Percentiles rank a stretch among this genome's conserved stretches.
Conservation (phyloP, 139 green algal genomes). For the Chlorella vulgaris region DNA sequence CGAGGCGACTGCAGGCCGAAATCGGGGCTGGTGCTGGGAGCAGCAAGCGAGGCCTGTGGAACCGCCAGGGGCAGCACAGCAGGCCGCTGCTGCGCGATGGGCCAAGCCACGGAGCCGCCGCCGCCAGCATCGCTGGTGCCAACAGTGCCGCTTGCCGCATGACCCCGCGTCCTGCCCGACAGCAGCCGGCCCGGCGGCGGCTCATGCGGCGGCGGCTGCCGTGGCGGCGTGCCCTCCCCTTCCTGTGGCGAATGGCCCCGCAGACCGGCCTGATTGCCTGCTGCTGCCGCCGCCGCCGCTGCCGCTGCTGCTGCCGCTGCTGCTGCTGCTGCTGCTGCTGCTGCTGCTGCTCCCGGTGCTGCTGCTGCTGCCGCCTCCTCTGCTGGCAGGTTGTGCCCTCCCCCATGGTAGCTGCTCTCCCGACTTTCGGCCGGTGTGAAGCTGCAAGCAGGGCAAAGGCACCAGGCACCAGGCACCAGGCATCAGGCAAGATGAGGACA, state of each 20-base stretch:
- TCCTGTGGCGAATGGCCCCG: not conserved
- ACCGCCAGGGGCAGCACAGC: not conserved
- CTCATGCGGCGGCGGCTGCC: not conserved
- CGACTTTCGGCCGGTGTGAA: not conserved
- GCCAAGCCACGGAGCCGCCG: no score
- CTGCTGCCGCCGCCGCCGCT: not conserved
- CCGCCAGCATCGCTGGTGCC: not conserved
- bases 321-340: no score
- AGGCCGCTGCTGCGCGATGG: not conserved
- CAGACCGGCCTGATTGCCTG: not conserved
- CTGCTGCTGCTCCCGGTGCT: not conserved
- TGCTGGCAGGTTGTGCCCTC: not conserved
- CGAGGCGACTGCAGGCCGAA: constrained; percentile 25
- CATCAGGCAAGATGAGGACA: no score
- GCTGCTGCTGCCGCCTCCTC: not conserved
- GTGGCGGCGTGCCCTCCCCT: not conserved
- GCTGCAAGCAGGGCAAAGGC: not conserved
- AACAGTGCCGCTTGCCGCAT: not conserved
- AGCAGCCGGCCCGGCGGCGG: not conserved
- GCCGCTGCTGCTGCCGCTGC: not conserved
- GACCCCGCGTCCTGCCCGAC: constrained; percentile 4
- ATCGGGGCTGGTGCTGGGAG: not conserved
- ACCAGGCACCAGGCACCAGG: no score
- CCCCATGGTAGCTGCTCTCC: not conserved
- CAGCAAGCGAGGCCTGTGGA: not conserved